Base-by-base conservation (phyloP, 2,329 filamentous ascomycete genomes). In the Saccharata proteae region DNA sequence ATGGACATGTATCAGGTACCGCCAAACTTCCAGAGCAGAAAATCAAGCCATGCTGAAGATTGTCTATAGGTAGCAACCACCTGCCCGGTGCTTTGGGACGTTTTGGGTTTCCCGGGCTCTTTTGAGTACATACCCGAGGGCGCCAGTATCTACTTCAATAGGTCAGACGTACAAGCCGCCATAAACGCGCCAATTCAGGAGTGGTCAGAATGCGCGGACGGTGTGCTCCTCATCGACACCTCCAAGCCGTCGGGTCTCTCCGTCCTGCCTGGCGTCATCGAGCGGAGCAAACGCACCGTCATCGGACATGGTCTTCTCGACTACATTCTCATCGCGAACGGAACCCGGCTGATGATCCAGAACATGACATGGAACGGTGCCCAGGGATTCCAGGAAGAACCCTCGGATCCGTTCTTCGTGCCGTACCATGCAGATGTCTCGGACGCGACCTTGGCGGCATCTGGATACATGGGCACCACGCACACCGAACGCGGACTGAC, bases 401-500 rank as follows among this genome's bases (percentile, higher is more conserved):
- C 40, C 11, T 18, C 19, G 11, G 32, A 29, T 14, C 36, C 40
- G 10, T 36, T 36, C 20, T 29, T 24, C 18, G 25, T 36, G 6
- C 34, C 34, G 7, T 75, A 71, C 47, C 71, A 77, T 42, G 46
- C 43, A 2, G 29, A 36, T 9, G 29, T 9, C 3, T 10, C 12
- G 3, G 43, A 56, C 2, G 55, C 55, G 9, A 61, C 61, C n/a
- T 51, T 68, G 12, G 71, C 74, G 0, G 78, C 66, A 0, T 62
- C 67, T 1, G 82, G 82, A 2, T 63, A 80, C 1, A 63, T 84
- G 49, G 84, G 84, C 1, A 74, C 70, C 0, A 68, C 69, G 11
- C 73, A 80, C 43, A 77, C 74, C 0, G 84, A 92, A 61, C 66
- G 83, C 24, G 80, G 80, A 0, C 57, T 93, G 27, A 90, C 81